Evolutionary conservation across 352 stramenopile species (phyloP).

Genomic region (Blastocystis sp.): DNA sequence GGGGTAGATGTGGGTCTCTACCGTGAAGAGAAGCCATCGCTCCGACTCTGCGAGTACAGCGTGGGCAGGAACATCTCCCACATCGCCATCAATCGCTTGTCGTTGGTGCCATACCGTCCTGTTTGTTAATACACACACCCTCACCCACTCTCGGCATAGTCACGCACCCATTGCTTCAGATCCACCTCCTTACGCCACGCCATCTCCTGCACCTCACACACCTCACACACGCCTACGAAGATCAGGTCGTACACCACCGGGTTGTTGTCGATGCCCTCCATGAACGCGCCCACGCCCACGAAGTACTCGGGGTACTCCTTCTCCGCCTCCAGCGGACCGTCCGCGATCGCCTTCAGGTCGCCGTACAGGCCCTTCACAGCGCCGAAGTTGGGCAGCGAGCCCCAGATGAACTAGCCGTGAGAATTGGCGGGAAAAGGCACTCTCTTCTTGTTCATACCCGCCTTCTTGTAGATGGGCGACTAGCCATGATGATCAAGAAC

Average conservation of each 20-base stretch:
- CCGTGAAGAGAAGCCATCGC: conserved; percentile 71
- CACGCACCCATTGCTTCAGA: conserved; percentile 74
- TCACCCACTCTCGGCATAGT: conserved; percentile 73
- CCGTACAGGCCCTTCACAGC: conserved; percentile 79
- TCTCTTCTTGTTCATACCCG: conserved; percentile 77
- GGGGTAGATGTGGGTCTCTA: neutral
- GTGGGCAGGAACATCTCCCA: conserved; percentile 76
- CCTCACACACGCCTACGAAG: conserved; percentile 29
- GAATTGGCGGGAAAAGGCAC: conserved; percentile 77
- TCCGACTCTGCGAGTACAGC: conserved; percentile 78
- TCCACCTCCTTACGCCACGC: conserved; percentile 71
- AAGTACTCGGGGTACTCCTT: conserved; percentile 76
- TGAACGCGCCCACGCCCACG: conserved; percentile 78
- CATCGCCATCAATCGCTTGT: conserved; percentile 74
- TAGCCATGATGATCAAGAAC: neutral
- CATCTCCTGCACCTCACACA: conserved; percentile 62
- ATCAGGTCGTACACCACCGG: conserved; percentile 80
- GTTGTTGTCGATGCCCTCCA: conserved; percentile 84
- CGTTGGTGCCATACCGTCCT: conserved; percentile 76
- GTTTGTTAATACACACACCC: neutral
- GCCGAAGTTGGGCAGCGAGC: conserved; percentile 81
- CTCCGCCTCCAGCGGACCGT: conserved; percentile 75
- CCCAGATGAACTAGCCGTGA: conserved; percentile 82
- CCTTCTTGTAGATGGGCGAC: conserved; percentile 73
- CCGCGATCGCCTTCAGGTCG: conserved; percentile 77